A percentile compares a stretch with the other conserved stretches of the same genome.
phyloP scores from a whole-genome alignment of 2,329 filamentous ascomycete genomes.

The Xylariaceae sp. region DNA sequence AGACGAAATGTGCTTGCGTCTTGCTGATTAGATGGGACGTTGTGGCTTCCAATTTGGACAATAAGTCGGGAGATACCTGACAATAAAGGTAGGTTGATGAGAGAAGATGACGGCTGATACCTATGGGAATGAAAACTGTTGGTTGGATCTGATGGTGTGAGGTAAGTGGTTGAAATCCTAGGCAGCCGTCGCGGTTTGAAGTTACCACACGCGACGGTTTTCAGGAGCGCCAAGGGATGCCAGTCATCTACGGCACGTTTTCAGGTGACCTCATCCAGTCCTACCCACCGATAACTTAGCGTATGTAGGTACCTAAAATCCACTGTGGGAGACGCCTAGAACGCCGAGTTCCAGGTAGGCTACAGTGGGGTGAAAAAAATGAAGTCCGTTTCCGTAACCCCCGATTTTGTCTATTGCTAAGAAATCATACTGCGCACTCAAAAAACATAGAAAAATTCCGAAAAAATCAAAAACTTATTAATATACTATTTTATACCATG shows the following conservation, averaged over 20 bases:
- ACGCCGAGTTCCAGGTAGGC: background rate
- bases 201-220: slow-evolving; percentile 15
- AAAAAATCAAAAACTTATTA: too few species aligned
- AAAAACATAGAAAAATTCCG: background rate
- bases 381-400: too few species aligned
- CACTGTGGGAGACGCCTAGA: background rate
- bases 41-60: background rate
- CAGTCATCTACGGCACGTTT: slow-evolving; percentile 18
- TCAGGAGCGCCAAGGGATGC: background rate
- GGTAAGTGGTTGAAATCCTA: slow-evolving; percentile 9
- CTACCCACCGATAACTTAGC: background rate
- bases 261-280: slow-evolving; percentile 26
- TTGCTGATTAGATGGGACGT: background rate
- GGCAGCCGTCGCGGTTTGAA: slow-evolving; percentile 26
- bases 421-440: background rate
- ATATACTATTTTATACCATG: too few species aligned
- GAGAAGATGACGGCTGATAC: background rate
- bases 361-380: too few species aligned
- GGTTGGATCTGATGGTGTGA: background rate
- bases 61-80: too few species aligned
- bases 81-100: background rate
- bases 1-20: background rate
- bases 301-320: background rate
- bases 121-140: background rate
- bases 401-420: too few species aligned